These are phyloP conservation scores for Sporisorium exsertum DNA, from an alignment of 1,284 basidiomycete genomes.

Conservation along the genomic window DNA sequence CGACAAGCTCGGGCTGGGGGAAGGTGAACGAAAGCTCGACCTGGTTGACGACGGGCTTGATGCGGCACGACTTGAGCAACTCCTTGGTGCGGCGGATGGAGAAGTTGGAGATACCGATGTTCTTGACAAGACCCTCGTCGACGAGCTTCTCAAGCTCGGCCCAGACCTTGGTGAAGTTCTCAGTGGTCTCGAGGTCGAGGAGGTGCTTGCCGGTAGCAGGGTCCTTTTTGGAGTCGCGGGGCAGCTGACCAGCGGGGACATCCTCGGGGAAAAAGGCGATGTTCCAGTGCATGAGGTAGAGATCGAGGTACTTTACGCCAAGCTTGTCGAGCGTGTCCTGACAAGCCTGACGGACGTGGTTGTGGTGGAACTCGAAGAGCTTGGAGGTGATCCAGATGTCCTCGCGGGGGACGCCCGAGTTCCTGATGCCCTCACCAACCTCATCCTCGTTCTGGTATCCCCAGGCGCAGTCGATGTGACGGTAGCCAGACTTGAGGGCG, in stretches of 20 bases:
- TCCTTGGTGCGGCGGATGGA: slow-evolving; percentile 62
- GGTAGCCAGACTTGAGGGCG: slow-evolving; percentile 61
- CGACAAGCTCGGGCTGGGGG: slow-evolving; percentile 82
- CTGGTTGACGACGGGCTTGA: slow-evolving; percentile 64
- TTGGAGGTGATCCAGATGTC: slow-evolving; percentile 89
- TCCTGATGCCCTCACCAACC: slow-evolving; percentile 82
- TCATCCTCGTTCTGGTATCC: slow-evolving; percentile 80
- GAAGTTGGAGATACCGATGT: slow-evolving; percentile 75
- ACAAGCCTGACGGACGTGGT: slow-evolving; percentile 73
- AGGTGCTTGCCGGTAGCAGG: slow-evolving; percentile 72
- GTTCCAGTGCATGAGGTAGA: slow-evolving; percentile 84
- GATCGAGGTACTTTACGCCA: slow-evolving; percentile 80
- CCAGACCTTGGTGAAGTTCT: slow-evolving; percentile 57
- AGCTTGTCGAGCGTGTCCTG: slow-evolving; percentile 80
- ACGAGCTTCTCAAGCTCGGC: slow-evolving; percentile 60
- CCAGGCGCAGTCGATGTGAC: slow-evolving; percentile 60
- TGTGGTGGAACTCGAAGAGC: slow-evolving; percentile 78
- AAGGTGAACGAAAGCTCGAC: slow-evolving; percentile 62
- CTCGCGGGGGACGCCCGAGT: slow-evolving; percentile 78
- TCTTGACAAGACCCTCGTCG: slow-evolving; percentile 60
- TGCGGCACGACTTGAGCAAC: slow-evolving; percentile 51
- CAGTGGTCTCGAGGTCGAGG: slow-evolving; percentile 76
- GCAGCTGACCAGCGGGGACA: slow-evolving; percentile 54
- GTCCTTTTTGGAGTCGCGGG: slow-evolving; percentile 61
- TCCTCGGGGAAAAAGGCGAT: slow-evolving; percentile 61